Evolutionary conservation across 108 stramenopile genomes (phyloP), one percentile per base, ranked within the genome.

Genomic region (Asterionellopsis glacialis): DNA sequence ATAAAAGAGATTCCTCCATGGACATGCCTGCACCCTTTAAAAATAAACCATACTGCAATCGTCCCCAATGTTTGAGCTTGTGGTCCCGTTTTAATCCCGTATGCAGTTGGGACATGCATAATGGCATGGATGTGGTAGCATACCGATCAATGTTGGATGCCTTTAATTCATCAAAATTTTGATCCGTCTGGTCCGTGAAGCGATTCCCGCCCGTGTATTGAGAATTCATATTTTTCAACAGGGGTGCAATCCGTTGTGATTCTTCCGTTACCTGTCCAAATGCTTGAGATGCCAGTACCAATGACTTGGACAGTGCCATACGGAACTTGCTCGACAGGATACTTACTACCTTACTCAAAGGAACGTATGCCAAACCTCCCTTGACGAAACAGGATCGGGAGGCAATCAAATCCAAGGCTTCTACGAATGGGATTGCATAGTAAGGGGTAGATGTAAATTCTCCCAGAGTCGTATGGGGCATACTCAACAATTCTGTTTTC

Each of bases 11-110:
- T 61, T 97, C 96, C 45, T 99, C 97, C 82, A 98, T 64, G 11
- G 76, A 65, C 70, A 99, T 69, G 9, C 97, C 97, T 6, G 93
- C 88, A 15, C 95, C 97, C 79, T 98, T 98, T 45, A 99, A 85
- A 74, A 99, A 99, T 16, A 99, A 83, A 28, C 95, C 96, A 72
- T 94, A 98, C 74, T 99, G 98, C 65, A 96, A 63, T 39, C 98
- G 83, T 21, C 95, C 98, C 80, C 76, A 83, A 75, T 98, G 94
- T 64, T 95, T 95, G 41, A 99, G 74, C 49, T 99, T 94, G 62
- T 94, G 88, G 58, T 98, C 95, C 39, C 53, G 57, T 51, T 85
- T 72, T 13, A 99, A 57, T 4, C 83, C 85, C 19, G 59, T 21
- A 74, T 99, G 96, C 24, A 97, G 72, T 56, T 93, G 77, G 21